Evolutionary conservation across 345 rosid species (phyloP), one percentile per base, ranked within the genome.

Genomic region (Acer saccharum): DNA sequence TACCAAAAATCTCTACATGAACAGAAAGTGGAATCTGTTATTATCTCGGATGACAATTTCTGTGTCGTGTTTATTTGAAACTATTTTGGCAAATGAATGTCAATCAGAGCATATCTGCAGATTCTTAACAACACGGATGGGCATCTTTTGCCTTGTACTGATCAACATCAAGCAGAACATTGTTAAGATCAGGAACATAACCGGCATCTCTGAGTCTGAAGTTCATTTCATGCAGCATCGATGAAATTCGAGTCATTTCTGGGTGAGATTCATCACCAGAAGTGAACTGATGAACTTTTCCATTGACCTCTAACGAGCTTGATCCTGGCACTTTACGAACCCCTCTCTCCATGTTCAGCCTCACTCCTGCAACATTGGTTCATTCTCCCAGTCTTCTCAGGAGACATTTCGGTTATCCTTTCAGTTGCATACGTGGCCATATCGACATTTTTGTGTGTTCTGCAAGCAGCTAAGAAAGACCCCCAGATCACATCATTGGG

Each of bases 401-500:
- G 88, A 72, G 80, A 80, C 55, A 81, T 63, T 72, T 77, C 78
- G 20, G 66, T 78, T 74, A 91, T 69, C 80, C 69, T 87, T 65
- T 78, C 87, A 63, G 95, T 88, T 75, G 88, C 90, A 81, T 81
- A 84, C 25, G 80, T 72, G 4, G 93, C 92, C 74, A 88, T 81
- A 44, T 87, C 83, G 39, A 85, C 84, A 20, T 86, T 87, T 41
- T 85, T 81, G 63, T 88, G 89, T 70, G 62, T 83, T 68, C 90
- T 84, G 69, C 93, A 88, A 68, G 92, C 87, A n/a, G 93, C 86
- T 78, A 90, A 73, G 69, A 89, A 88, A 32, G 93, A 81, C 55
- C 87, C 79, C 93, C 92, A 91, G 46, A 91, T 89, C 77, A 91
- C 91, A 71, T 84, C 92, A 74, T 91, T 90, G 27, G 93, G 91